Base-by-base conservation (phyloP, 139 green algal genomes). In the Chlamydomonas incerta region DNA sequence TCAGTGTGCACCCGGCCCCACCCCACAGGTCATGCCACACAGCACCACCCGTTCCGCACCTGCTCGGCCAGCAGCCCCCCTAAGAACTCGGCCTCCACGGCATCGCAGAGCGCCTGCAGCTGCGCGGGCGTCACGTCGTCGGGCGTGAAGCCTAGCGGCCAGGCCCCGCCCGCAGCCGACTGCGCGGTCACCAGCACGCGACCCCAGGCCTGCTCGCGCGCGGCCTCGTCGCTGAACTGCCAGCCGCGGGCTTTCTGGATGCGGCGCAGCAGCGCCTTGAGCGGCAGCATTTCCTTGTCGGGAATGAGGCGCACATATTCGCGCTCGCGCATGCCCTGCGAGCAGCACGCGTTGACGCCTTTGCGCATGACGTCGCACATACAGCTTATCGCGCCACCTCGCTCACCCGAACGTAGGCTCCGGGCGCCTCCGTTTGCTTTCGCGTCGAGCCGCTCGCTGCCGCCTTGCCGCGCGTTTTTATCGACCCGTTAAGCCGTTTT, bases 301-400 rank as follows among this genome's bases (percentile, higher is more conserved):
- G 81, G 37, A 28, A 87, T 87, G n/a, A 87, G 55, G 35, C 46
- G 68, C 26, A 79, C 21, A 37, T 87, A 87, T 20, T 87, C 81
- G 28, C 70, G 81, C n/a, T 87, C 81, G 5, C 69, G 60, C 81
- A 87, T 87, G n/a, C 69, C 81, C 81, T 87, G 58, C 24, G 60
- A 21, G 60, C 8, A 4, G 8, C 31, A 50, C 41, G n/a, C 41
- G 41, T 8, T 50, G 41, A 8, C n/a, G n/a, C n/a, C 6, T 50
- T 50, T 50, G 41, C 6, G 5, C 6, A 8, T 8, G 41, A 50
- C 5, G 8, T 50, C 8, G 41, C 41, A 50, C 41, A 8, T 8
- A 50, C 8, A 50, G 8, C 41, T 50, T 50, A 8, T 50, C 8
- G 41, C 41, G 41, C 41, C 41, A 50, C 6, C 6, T 50, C 41